Evolutionary conservation across 139 green algal genomes (phyloP), one percentile per base, ranked within the genome.

Genomic region (Mesotaenium endlicherianum): DNA sequence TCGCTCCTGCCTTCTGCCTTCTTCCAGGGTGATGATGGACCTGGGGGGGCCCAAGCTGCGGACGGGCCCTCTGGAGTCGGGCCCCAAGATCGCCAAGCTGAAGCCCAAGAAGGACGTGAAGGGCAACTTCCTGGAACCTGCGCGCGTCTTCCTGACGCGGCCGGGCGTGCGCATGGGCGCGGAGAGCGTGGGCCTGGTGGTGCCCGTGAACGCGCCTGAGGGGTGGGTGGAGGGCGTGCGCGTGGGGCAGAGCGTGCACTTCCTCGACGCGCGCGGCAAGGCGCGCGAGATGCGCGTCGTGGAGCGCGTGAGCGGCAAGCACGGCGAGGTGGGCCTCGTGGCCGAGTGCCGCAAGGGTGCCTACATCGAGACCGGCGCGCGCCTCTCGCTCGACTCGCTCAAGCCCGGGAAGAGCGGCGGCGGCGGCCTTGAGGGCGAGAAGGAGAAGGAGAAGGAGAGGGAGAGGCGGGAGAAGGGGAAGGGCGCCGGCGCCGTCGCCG

Each of bases 11-110:
- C n/a, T n/a, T n/a, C n/a, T n/a, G n/a, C n/a, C n/a, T 34, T 5
- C 30, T 38, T 82, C 1, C 80, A 82, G 70, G 8, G 53, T 87
- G 0, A 2, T 87, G 26, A 87, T 87, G 81, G 81, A 87, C 39
- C 81, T 87, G 4, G 81, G 30, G 34, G 81, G 81, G 6, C 71
- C 81, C 2, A 87, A 87, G 59, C 71, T 87, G 1, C 38, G 81
- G 14, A 87, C 81, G 8, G 81, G 81, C 8, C 43, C 81, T 5
- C 76, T 87, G 34, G 34, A 39, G 26, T 5, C 6, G 11, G 74
- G 74, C 1, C 49, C 70, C 2, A 36, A 17, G 11, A 16, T 87
- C 26, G 5, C 53, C 14, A 85, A 57, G 8, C 14, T 87, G 34
- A 76, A 76, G 40, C 81, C 81, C 42, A 42, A 71, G 17, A 76